Evolutionary conservation across 2,329 filamentous ascomycete species (phyloP).

Genomic region (Saccharata proteae): DNA sequence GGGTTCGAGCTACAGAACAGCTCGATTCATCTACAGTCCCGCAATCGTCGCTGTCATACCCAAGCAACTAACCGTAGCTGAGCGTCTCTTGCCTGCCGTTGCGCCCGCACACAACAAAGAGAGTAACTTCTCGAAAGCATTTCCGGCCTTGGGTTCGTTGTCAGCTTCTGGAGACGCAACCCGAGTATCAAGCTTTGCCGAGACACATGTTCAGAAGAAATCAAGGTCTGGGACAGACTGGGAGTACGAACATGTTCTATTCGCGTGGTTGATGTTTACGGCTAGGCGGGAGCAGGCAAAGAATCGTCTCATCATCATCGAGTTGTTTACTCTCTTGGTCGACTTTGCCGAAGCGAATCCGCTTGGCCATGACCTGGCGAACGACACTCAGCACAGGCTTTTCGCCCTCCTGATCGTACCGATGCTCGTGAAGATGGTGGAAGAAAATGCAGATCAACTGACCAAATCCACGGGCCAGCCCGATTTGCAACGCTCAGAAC

Average conservation of each 20-base stretch:
- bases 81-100: slow-evolving; percentile 23
- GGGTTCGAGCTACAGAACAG: slow-evolving; percentile 66
- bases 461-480: neutral
- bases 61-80: slow-evolving; percentile 2
- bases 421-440: slow-evolving; percentile 36
- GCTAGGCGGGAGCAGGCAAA: slow-evolving; percentile 28
- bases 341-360: slow-evolving; percentile 18
- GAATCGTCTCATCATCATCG: slow-evolving; percentile 30
- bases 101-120: slow-evolving; percentile 28
- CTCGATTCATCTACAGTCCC: slow-evolving; percentile 41
- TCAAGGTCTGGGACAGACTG: slow-evolving; percentile 22
- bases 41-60: slow-evolving; percentile 19
- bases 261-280: slow-evolving; percentile 35
- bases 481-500: slow-evolving; percentile 24
- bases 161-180: slow-evolving; percentile 4
- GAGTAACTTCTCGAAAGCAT: slow-evolving; percentile 26
- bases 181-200: slow-evolving; percentile 19
- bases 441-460: slow-evolving; percentile 20
- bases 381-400: slow-evolving; percentile 25
- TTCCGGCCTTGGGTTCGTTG: slow-evolving; percentile 29
- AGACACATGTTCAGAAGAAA: slow-evolving; percentile 16
- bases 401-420: slow-evolving; percentile 35
- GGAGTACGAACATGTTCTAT: slow-evolving; percentile 34
- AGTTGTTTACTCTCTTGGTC: slow-evolving; percentile 22
- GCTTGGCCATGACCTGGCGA: slow-evolving; percentile 23